Conservation (phyloP, 202 grass and related monocot genomes). For the Musa balbisiana region DNA sequence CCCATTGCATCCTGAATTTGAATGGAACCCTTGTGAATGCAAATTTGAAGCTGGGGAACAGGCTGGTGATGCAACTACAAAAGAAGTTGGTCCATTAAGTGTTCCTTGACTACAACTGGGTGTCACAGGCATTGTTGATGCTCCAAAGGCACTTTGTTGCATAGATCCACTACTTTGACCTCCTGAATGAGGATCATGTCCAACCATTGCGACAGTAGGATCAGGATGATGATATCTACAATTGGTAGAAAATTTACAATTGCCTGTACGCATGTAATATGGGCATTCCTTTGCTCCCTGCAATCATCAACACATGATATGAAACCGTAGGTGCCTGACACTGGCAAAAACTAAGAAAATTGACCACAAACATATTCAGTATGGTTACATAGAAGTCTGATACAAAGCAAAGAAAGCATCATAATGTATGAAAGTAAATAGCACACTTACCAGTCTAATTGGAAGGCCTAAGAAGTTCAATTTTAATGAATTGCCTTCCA, state of each 20-base stretch:
- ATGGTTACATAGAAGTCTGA: conserved; percentile 1
- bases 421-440: conserved; percentile 6
- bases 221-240: conserved; percentile 94
- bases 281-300: conserved; percentile 83
- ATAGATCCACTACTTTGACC: conserved; percentile 37
- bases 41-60: conserved; percentile 45
- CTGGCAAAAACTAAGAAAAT: conserved; percentile 3
- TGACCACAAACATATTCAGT: conserved; percentile 12
- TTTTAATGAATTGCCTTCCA: conserved; percentile 45
- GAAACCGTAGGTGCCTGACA: background rate
- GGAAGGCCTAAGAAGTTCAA: conserved; percentile 97
- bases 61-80: conserved; percentile 42
- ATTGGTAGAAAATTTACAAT: conserved; percentile 76
- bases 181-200: conserved; percentile 36
- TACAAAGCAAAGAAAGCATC: background rate
- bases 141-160: conserved; percentile 40
- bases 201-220: conserved; percentile 37
- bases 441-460: conserved; percentile 60
- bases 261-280: conserved; percentile 90
- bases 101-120: conserved; percentile 49
- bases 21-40: conserved; percentile 58
- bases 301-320: conserved; percentile 16
- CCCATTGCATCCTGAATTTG: conserved; percentile 49
- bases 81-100: conserved; percentile 49
- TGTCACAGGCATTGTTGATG: conserved; percentile 25